Conservation (phyloP, 768 basidiomycete genomes). For the Termitomyces sp. region DNA sequence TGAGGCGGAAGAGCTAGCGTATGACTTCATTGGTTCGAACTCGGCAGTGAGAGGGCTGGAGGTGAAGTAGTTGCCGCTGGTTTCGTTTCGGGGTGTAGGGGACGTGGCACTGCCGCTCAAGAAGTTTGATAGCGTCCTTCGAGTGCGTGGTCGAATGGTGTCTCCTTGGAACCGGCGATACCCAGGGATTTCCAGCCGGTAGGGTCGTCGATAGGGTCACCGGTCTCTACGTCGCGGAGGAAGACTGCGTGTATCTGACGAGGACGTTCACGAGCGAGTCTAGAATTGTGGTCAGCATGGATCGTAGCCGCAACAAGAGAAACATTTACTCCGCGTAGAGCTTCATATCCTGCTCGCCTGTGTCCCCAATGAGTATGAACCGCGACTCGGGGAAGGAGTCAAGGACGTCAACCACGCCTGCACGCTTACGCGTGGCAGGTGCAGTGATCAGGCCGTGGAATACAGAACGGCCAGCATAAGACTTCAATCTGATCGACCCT, state of each 20-base stretch:
- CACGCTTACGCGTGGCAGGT: constrained; percentile 79
- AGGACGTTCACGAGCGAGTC: constrained; percentile 65
- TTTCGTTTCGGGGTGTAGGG: neutral
- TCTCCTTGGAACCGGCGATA: constrained; percentile 19
- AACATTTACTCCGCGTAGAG: constrained; percentile 66
- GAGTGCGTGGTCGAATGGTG: constrained; percentile 5
- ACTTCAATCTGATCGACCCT: constrained; percentile 80
- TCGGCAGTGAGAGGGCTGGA: constrained; percentile 17
- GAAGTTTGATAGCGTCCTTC: constrained; percentile 9
- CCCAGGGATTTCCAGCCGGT: constrained; percentile 46
- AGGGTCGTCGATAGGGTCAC: constrained; percentile 54
- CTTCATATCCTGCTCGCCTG: constrained; percentile 94
- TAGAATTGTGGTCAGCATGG: constrained; percentile 9
- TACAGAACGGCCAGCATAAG: constrained; percentile 80
- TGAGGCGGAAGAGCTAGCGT: neutral
- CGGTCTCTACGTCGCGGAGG: constrained; percentile 67
- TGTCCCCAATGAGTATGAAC: constrained; percentile 89
- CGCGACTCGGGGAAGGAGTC: constrained; percentile 66
- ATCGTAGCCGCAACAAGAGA: neutral
- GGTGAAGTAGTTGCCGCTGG: constrained; percentile 16
- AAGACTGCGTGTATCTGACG: constrained; percentile 75
- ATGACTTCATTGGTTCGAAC: constrained; percentile 16
- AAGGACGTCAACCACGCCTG: constrained; percentile 74
- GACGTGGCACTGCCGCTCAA: neutral
- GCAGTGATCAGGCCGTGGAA: constrained; percentile 82